Percentiles rank a stretch among this genome's conserved stretches.
Evolutionary conservation across 2,329 filamentous ascomycete species (phyloP).

Genomic region (Cladosporium halotolerans): DNA sequence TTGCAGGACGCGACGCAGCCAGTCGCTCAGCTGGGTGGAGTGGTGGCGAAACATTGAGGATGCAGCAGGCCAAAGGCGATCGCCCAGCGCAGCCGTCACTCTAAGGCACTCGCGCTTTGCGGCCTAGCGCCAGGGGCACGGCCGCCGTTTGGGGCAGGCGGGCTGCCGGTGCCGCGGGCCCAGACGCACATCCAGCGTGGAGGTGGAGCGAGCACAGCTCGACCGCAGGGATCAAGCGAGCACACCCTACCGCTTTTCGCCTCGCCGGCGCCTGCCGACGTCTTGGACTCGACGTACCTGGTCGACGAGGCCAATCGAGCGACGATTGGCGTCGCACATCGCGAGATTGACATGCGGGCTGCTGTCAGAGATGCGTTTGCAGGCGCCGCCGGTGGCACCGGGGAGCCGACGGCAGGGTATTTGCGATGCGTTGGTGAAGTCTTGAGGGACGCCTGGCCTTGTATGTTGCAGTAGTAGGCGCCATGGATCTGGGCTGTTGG

Average conservation of each 20-base stretch:
- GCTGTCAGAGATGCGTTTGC: conserved; percentile 6
- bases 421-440: background rate
- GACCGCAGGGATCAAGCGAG: conserved; percentile 3
- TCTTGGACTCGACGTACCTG: background rate
- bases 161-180: background rate
- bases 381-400: conserved; percentile 6
- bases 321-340: background rate
- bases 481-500: too few relatives aligned
- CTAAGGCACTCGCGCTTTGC: background rate
- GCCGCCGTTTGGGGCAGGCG: background rate
- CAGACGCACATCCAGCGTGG: conserved; percentile 8
- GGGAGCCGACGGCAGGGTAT: conserved; percentile 7
- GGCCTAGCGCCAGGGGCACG: conserved; percentile 9
- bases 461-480: too few relatives aligned
- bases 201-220: background rate
- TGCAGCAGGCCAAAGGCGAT: background rate
- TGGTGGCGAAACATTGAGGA: conserved; percentile 8
- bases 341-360: background rate
- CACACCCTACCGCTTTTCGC: background rate
- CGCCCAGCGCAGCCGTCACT: background rate
- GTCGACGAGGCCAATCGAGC: background rate
- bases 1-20: background rate
- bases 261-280: background rate
- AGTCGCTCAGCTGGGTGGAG: background rate
- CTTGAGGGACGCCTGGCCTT: background rate